These are phyloP conservation scores for Tricladium varicosporioides DNA, from an alignment of 2,329 filamentous ascomycete genomes.

Conservation along the genomic window DNA sequence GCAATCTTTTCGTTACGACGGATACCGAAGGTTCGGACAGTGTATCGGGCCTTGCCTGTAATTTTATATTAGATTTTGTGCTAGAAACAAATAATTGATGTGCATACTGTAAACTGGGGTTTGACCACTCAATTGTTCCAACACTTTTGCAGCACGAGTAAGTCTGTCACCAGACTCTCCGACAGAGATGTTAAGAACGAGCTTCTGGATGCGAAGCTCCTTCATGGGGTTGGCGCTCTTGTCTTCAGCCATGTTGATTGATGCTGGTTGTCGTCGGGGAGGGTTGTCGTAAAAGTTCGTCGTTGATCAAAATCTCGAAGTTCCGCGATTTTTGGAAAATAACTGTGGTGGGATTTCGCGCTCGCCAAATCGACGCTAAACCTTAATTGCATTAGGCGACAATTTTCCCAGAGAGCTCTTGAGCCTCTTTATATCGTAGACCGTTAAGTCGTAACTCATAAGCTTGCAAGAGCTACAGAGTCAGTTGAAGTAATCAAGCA, in stretches of 20 bases:
- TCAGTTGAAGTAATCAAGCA: conserved; percentile 31
- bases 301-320: conserved; percentile 22
- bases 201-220: conserved; percentile 99
- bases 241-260: conserved; percentile 59
- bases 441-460: conserved; percentile 22
- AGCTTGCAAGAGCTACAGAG: conserved; percentile 30
- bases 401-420: conserved; percentile 11
- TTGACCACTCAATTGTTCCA: conserved; percentile 99
- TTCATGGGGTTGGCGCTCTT: conserved; percentile 98
- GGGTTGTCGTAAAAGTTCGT: conserved; percentile 15
- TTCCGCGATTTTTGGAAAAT: conserved; percentile 11
- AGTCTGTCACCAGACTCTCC: conserved; percentile 99
- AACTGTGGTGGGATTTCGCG: conserved; percentile 7
- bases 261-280: conserved; percentile 23
- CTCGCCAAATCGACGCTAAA: conserved; percentile 11
- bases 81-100: conserved; percentile 9
- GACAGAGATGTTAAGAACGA: conserved; percentile 99
- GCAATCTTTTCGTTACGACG: conserved; percentile 99
- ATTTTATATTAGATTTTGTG: conserved; percentile 20
- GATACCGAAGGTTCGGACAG: conserved; percentile 99
- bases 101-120: conserved; percentile 96
- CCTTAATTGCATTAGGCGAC: conserved; percentile 8
- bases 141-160: conserved; percentile 99
- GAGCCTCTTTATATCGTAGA: conserved; percentile 9
- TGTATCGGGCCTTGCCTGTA: conserved; percentile 98